These are phyloP conservation scores for Plasmodium falciparum DNA, from an alignment of 169 alveolate genomes.

Conservation along the genomic window DNA sequence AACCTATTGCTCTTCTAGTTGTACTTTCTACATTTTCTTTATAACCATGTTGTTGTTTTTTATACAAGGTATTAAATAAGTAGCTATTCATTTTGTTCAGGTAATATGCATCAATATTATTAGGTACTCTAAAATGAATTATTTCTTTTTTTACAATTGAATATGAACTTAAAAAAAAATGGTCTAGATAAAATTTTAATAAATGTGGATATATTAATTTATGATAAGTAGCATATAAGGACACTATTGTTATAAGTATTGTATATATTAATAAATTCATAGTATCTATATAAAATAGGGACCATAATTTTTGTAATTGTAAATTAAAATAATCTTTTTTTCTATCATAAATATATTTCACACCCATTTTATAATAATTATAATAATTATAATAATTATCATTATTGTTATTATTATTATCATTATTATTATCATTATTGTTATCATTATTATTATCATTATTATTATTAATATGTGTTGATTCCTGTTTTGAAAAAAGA, in stretches of 20 bases:
- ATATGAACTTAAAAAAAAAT: slow-evolving; percentile 39
- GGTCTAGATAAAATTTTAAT: slow-evolving; percentile 54
- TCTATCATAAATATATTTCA: slow-evolving; percentile 3
- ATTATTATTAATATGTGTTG: neutral
- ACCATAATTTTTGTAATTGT: slow-evolving; percentile 21
- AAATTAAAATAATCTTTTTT: slow-evolving; percentile 60
- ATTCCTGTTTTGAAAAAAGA: slow-evolving; percentile 18
- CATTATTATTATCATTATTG: neutral
- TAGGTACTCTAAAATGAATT: slow-evolving; percentile 71
- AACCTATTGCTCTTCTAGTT: slow-evolving; percentile 75
- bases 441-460: neutral
- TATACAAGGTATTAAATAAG: slow-evolving; percentile 57
- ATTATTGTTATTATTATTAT: no score
- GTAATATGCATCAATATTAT: slow-evolving; percentile 70
- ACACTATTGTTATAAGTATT: slow-evolving; percentile 7
- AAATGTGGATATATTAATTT: slow-evolving; percentile 68
- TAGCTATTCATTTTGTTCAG: slow-evolving; percentile 69
- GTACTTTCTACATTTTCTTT: slow-evolving; percentile 68
- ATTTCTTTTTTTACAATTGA: slow-evolving; percentile 61
- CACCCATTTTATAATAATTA: no score
- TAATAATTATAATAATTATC: no score
- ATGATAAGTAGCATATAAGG: slow-evolving; percentile 60
- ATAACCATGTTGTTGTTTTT: slow-evolving; percentile 19
- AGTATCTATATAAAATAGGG: slow-evolving; percentile 34
- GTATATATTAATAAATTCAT: slow-evolving; percentile 49